Evolutionary conservation across 345 rosid genomes (phyloP), one percentile per base, ranked within the genome.

Genomic region (Pseudoturritis turrita): DNA sequence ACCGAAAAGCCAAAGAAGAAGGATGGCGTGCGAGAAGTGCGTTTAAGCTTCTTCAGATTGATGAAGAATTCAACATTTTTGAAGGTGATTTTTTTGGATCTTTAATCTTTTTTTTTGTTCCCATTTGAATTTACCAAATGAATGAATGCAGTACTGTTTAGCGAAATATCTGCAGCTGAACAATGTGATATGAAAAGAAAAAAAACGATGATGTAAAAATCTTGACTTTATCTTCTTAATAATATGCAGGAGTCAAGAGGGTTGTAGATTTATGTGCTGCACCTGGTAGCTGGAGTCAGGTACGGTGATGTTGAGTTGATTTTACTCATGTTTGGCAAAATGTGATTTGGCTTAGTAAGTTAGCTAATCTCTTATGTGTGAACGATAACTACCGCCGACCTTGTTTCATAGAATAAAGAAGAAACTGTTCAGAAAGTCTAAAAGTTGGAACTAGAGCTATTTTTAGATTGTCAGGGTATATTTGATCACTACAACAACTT

Each of bases 21-120:
- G 99, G 99, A n/a, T 91, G 99, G 96, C 93, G 96, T 13, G 99
- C 97, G 44, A 84, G 99, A 44, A 95, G 97, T 79, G 97, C 97
- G 25, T 91, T 89, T 78, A 91, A 94, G 84, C 96, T 95, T 69
- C 91, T 89, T 74, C 96, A 95, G 66, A 95, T 91, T 22, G 96
- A 91, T 12, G 97, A 95, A 68, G 96, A 95, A 68, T 94, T 94
- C 82, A 89, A 94, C 80, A 89, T 89, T 14, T 91, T 94, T 69
- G 82, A 84, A 74, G 97, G 98, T 93, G 15, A 28, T n/a, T n/a
- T 53, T 56, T 40, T 19, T 53, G 0, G 31, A 59, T 29, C 19
- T 25, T 15, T 15, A 0, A n/a, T 11, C 10, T 11, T 51, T 12
- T 6, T 39, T 29, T n/a, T n/a, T n/a, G n/a, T n/a, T 72, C 5